phyloP scores from a whole-genome alignment of 768 basidiomycete genomes.

The Terana coerulea region DNA sequence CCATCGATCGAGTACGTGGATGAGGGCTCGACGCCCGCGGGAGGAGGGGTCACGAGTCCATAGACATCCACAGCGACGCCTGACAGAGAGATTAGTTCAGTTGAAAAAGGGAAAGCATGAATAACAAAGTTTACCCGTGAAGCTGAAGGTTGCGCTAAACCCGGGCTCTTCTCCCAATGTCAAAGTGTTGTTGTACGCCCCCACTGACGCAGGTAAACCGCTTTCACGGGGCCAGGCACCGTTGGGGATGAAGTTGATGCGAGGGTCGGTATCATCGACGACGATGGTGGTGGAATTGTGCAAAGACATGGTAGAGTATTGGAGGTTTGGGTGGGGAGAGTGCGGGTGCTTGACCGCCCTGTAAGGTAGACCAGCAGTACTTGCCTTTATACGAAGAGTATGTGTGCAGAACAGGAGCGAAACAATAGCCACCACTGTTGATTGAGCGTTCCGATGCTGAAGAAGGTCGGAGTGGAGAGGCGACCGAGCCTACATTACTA shows the following conservation, averaged over 20 bases:
- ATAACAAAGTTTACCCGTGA: constrained; percentile 1
- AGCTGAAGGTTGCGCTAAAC: constrained; percentile 7
- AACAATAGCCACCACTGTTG: too few relatives aligned
- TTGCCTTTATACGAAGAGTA: too few relatives aligned
- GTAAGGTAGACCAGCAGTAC: too few relatives aligned
- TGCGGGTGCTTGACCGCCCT: too few relatives aligned
- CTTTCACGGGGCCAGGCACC: too few relatives aligned
- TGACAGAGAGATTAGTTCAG: neutral
- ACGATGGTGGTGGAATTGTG: too few relatives aligned
- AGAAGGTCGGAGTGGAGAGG: too few relatives aligned
- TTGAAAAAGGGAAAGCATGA: neutral
- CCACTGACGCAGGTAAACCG: neutral
- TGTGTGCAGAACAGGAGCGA: too few relatives aligned
- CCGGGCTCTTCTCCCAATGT: neutral
- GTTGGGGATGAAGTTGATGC: constrained; percentile 1
- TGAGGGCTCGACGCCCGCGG: constrained; percentile 5
- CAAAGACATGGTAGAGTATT: too few relatives aligned
- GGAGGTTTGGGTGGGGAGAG: too few relatives aligned
- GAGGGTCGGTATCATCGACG: constrained; percentile 5
- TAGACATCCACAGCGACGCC: constrained; percentile 9
- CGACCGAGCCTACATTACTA: too few relatives aligned
- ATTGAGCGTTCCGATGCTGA: too few relatives aligned
- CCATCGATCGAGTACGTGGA: constrained; percentile 10
- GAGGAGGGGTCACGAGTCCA: constrained; percentile 2
- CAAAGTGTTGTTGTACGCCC: constrained; percentile 1